phyloP scores from a whole-genome alignment of 1,284 basidiomycete species.

The Heterobasidion occidentale region DNA sequence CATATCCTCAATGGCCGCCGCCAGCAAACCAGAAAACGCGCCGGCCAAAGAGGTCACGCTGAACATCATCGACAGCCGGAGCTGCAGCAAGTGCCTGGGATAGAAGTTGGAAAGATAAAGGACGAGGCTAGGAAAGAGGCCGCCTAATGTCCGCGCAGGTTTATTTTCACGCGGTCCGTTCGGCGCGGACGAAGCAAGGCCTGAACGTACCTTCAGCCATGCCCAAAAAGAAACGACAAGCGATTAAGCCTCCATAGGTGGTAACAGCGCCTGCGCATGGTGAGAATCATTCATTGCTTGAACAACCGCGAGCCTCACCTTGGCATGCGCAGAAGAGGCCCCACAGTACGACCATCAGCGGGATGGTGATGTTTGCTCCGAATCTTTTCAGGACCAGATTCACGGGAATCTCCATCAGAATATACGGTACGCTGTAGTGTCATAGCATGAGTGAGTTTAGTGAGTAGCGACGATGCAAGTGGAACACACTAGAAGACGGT shows the following conservation, averaged over 20 bases:
- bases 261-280: constrained; percentile 38
- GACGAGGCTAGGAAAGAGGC: constrained; percentile 53
- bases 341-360: constrained; percentile 49
- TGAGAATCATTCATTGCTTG: neutral
- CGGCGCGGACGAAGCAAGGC: neutral
- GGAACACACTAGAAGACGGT: constrained; percentile 14
- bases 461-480: neutral
- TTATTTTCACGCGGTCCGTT: neutral
- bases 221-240: constrained; percentile 59
- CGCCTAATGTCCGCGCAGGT: constrained; percentile 19
- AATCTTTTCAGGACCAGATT: constrained; percentile 50
- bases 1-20: constrained; percentile 48
- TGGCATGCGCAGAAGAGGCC: constrained; percentile 47
- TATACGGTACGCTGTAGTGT: constrained; percentile 39
- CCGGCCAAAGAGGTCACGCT: constrained; percentile 49
- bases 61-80: constrained; percentile 49
- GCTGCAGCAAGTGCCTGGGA: constrained; percentile 45
- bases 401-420: constrained; percentile 51
- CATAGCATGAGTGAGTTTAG: neutral
- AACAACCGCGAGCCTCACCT: constrained; percentile 24
- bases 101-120: constrained; percentile 54
- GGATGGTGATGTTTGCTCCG: constrained; percentile 50
- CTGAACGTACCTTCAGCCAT: constrained; percentile 37
- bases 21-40: constrained; percentile 59
- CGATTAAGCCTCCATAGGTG: constrained; percentile 44